Evolutionary conservation across 225 moss, liverwort and hornwort genomes (phyloP), one percentile per base, ranked within the genome.

Genomic region (Marchantia paleacea): DNA sequence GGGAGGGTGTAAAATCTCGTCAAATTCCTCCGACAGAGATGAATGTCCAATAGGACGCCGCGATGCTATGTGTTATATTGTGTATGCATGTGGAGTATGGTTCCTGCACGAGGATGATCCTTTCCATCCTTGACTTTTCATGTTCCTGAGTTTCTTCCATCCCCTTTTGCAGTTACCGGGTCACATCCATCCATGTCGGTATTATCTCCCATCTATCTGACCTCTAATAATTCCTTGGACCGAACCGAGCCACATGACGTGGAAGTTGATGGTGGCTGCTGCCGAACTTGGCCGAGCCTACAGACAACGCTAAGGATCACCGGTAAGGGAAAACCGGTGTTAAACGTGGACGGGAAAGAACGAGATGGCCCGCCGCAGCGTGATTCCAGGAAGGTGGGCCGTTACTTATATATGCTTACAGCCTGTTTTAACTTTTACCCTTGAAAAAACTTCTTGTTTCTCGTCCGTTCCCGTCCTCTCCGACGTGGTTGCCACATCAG

Each of bases 361-460:
- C 39, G 39, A 39, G 39, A 54, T 62, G 77, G 57, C 61, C 48
- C 12, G 77, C 77, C 61, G n/a, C 52, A 69, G 79, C 79, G 79
- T 79, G 67, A 79, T 68, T 79, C 79, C 78, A 51, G 78, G 79
- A 62, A 79, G 51, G 51, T 79, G 79, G 67, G 79, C 69, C 79
- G 68, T 79, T 79, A 79, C 69, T 79, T 69, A 68, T 64, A 28
- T 28, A 30, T 77, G 60, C 51, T 39, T 79, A 31, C 26, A 28
- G 64, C 69, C 67, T 50, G 16, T 67, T 62, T 54, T 49, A 12
- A 12, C 68, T 68, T 71, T 47, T 48, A 71, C 49, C 48, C 61
- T 12, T 20, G 61, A 48, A 30, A 61, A 77, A 62, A 47, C 48
- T 54, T 61, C 58, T 7, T 5, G 61, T 31, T 39, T 25, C 28